Percentiles rank a stretch among this genome's conserved stretches.
Evolutionary conservation across 352 stramenopile species (phyloP).

Genomic region (Globisporangium alternatum): DNA sequence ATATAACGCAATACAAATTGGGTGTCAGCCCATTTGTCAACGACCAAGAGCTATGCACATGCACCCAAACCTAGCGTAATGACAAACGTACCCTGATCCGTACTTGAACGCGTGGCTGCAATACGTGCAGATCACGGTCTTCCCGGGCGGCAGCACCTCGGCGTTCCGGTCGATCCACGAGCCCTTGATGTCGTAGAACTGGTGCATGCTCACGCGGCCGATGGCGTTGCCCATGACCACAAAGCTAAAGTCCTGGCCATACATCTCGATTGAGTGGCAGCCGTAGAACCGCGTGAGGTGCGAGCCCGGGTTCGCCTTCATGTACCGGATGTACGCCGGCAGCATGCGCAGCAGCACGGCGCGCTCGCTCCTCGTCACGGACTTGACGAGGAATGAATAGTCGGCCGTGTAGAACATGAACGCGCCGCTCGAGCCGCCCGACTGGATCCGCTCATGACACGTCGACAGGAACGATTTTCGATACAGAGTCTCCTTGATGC

Average conservation of each 20-base stretch:
- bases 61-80: neutral
- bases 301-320: slow-evolving; percentile 74
- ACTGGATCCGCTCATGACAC: slow-evolving; percentile 80
- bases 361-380: slow-evolving; percentile 76
- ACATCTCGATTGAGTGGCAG: slow-evolving; percentile 90
- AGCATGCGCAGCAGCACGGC: slow-evolving; percentile 81
- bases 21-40: neutral
- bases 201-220: slow-evolving; percentile 77
- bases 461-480: slow-evolving; percentile 77
- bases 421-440: slow-evolving; percentile 78
- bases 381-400: slow-evolving; percentile 88
- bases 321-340: slow-evolving; percentile 75
- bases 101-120: slow-evolving; percentile 81
- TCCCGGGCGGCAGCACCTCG: slow-evolving; percentile 72
- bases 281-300: slow-evolving; percentile 89
- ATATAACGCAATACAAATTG: slow-evolving; percentile 1
- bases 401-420: slow-evolving; percentile 92
- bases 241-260: slow-evolving; percentile 85
- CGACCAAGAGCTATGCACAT: neutral
- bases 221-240: slow-evolving; percentile 91
- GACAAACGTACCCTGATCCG: slow-evolving; percentile 46
- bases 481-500: slow-evolving; percentile 75
- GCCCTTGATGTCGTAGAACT: slow-evolving; percentile 91
- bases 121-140: slow-evolving; percentile 83
- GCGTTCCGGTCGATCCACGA: slow-evolving; percentile 87